Percentiles rank a stretch among this genome's conserved stretches.
phyloP scores from a whole-genome alignment of 176 grass and related monocot genomes.

The Hyparrhenia diplandra region DNA sequence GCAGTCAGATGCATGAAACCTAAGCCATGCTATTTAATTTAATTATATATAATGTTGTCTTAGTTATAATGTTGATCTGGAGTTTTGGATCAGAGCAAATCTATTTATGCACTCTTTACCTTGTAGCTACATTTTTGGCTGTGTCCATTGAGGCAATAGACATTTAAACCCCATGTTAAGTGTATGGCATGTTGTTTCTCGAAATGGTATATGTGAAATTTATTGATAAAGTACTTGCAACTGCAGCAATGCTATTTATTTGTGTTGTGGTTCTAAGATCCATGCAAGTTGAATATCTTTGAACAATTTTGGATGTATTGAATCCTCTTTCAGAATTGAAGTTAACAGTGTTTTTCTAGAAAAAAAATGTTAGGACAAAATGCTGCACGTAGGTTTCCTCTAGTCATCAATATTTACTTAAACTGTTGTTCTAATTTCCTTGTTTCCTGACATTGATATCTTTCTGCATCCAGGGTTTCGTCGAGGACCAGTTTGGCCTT shows the following conservation, averaged over 20 bases:
- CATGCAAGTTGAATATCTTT: neutral
- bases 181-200: neutral
- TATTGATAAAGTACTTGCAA: neutral
- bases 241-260: neutral
- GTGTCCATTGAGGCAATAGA: neutral
- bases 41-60: neutral
- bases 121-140: neutral
- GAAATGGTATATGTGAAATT: neutral
- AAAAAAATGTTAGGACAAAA: neutral
- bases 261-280: neutral
- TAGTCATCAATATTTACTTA: slow-evolving; percentile 15
- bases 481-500: slow-evolving; percentile 96
- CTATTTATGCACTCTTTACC: neutral
- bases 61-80: neutral
- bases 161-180: neutral
- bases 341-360: neutral
- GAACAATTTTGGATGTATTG: neutral
- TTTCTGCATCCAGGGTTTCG: slow-evolving; percentile 63
- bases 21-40: neutral
- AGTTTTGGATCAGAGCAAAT: neutral
- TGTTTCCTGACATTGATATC: slow-evolving; percentile 16
- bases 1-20: neutral
- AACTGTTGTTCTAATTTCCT: neutral
- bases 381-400: neutral
- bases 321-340: neutral